Percentiles rank a stretch among this genome's conserved stretches.
phyloP scores from a whole-genome alignment of 2,329 filamentous ascomycete genomes.

The Penicillium aurantiogriseum region DNA sequence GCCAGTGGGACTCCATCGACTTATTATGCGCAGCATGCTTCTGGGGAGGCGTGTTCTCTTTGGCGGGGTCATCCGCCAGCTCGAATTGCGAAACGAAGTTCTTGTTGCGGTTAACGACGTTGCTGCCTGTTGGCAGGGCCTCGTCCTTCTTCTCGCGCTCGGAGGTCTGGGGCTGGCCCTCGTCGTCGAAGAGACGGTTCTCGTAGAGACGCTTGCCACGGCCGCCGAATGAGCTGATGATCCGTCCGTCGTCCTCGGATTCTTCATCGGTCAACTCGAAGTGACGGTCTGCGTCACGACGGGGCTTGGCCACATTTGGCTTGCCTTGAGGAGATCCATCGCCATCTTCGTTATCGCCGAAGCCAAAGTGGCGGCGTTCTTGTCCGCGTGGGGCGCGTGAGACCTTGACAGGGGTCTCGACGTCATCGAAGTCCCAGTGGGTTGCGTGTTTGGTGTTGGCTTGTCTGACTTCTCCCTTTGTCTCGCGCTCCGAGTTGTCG shows the following conservation, averaged over 20 bases:
- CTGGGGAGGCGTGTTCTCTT: conserved; percentile 48
- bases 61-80: conserved; percentile 60
- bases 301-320: conserved; percentile 63
- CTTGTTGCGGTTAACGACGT: conserved; percentile 70
- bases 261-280: conserved; percentile 81
- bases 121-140: conserved; percentile 66
- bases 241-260: conserved; percentile 43
- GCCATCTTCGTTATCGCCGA: conserved; percentile 65
- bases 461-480: conserved; percentile 28
- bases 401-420: conserved; percentile 76
- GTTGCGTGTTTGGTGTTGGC: conserved; percentile 56
- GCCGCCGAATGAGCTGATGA: conserved; percentile 58
- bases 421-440: conserved; percentile 88
- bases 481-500: conserved; percentile 30
- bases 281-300: conserved; percentile 76
- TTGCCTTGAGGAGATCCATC: conserved; percentile 44
- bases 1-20: conserved; percentile 65
- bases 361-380: conserved; percentile 72
- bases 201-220: conserved; percentile 71
- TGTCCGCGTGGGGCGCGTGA: conserved; percentile 63
- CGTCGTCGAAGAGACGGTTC: conserved; percentile 68
- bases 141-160: conserved; percentile 29
- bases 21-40: conserved; percentile 55
- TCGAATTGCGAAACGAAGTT: conserved; percentile 76
- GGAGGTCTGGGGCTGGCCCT: conserved; percentile 54